These are phyloP conservation scores for Colletotrichum sansevieriae DNA, from an alignment of 2,329 filamentous ascomycete genomes.

Conservation along the genomic window DNA sequence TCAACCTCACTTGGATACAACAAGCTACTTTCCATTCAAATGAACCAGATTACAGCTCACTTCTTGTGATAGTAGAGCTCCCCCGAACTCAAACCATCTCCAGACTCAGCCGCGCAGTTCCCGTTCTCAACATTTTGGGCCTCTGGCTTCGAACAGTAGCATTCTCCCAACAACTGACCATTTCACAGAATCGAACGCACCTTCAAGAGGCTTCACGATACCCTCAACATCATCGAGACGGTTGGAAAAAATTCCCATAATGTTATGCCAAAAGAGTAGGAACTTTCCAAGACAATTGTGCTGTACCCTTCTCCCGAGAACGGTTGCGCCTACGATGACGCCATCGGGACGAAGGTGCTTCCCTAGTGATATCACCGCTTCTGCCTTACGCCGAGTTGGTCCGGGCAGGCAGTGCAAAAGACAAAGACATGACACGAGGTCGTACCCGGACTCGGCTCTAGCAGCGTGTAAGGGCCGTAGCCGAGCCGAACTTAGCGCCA, in stretches of 20 bases:
- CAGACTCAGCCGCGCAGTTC: too few relatives aligned
- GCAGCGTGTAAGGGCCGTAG: background rate
- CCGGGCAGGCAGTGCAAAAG: slow-evolving; percentile 13
- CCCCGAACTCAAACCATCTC: too few relatives aligned
- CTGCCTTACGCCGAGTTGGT: background rate
- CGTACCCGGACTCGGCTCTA: background rate
- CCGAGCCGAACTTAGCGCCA: too few relatives aligned
- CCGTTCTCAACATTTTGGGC: background rate
- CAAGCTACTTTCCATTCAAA: too few relatives aligned
- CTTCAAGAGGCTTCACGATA: slow-evolving; percentile 5
- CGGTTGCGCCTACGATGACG: slow-evolving; percentile 11
- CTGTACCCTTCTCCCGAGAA: slow-evolving; percentile 6
- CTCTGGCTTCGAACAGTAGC: slow-evolving; percentile 23
- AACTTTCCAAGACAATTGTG: slow-evolving; percentile 7
- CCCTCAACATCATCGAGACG: background rate
- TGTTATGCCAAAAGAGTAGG: slow-evolving; percentile 16
- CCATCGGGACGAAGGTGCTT: slow-evolving; percentile 2
- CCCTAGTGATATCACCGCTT: background rate
- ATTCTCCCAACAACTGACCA: background rate
- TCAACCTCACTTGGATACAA: too few relatives aligned
- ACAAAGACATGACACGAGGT: slow-evolving; percentile 17
- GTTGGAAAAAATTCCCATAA: slow-evolving; percentile 10
- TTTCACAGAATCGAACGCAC: background rate
- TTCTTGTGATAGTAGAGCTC: too few relatives aligned
- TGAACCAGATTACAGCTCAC: too few relatives aligned